A percentile compares a stretch with the other conserved stretches of the same genome.
Conservation (phyloP, 768 basidiomycete genomes). For the Mycena latifolia region DNA sequence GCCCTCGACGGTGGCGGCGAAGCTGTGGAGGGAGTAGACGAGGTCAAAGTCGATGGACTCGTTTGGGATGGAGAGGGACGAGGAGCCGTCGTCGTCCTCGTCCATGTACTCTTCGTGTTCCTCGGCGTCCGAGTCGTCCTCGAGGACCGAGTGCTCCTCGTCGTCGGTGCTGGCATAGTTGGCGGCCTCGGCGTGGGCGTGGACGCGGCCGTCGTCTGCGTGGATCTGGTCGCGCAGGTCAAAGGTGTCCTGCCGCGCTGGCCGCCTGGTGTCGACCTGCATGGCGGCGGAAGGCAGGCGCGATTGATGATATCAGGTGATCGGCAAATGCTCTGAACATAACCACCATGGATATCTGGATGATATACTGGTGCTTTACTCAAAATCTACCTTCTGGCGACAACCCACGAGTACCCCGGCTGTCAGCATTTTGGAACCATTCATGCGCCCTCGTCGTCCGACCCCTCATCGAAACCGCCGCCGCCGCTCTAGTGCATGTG, state of each 20-base stretch:
- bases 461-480: too few species aligned
- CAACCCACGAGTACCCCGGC: too few species aligned
- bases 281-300: too few species aligned
- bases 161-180: constrained; percentile 58
- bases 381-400: too few species aligned
- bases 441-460: too few species aligned
- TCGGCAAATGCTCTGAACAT: too few species aligned
- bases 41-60: constrained; percentile 95
- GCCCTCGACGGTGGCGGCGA: constrained; percentile 97
- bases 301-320: too few species aligned
- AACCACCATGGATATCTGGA: too few species aligned
- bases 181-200: constrained; percentile 61
- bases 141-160: constrained; percentile 88
- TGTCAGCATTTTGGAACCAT: too few species aligned
- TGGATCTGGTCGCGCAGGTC: constrained; percentile 79
- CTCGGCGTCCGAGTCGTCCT: constrained; percentile 86
- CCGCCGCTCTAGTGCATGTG: too few species aligned
- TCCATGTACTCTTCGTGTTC: constrained; percentile 78
- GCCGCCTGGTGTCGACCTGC: constrained; percentile 29
- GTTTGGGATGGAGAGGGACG: constrained; percentile 88
- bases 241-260: constrained; percentile 68
- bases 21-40: constrained; percentile 95
- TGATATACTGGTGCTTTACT: too few species aligned
- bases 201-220: constrained; percentile 60
- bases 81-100: constrained; percentile 84